These are phyloP conservation scores for Penicillium olsonii DNA, from an alignment of 2,329 filamentous ascomycete species.

Conservation along the genomic window DNA sequence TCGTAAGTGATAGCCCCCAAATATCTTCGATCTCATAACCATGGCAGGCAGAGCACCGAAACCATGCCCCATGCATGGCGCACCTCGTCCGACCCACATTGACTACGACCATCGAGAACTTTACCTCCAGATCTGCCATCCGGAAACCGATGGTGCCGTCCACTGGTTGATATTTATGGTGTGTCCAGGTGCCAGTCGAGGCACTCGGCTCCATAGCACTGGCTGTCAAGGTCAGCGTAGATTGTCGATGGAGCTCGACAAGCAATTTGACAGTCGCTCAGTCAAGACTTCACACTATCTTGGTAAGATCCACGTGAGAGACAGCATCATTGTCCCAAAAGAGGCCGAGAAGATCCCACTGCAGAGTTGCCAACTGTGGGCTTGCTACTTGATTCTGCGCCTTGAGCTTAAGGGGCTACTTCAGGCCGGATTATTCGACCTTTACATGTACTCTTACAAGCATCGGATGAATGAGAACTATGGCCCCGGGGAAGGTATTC, in stretches of 20 bases:
- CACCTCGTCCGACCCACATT: no score
- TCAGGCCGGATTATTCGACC: neutral
- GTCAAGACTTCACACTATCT: constrained; percentile 1
- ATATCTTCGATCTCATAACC: no score
- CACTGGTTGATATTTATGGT: constrained; percentile 2
- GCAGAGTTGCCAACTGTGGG: constrained; percentile 1
- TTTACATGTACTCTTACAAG: no score
- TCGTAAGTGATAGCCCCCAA: no score
- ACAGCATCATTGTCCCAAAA: neutral
- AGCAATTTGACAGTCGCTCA: neutral
- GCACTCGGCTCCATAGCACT: constrained; percentile 1
- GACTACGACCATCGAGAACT: neutral
- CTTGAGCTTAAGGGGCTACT: neutral
- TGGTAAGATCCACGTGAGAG: neutral
- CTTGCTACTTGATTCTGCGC: constrained; percentile 3
- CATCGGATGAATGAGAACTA: no score
- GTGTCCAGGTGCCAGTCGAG: neutral
- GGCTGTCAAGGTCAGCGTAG: neutral
- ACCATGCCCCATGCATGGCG: no score
- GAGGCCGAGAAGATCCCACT: constrained; percentile 2
- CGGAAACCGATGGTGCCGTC: neutral
- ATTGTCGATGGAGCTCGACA: neutral
- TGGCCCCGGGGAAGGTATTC: no score
- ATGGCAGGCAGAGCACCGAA: no score
- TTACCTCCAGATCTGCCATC: neutral